Conservation (phyloP, 2,329 filamentous ascomycete genomes). For the Cordyceps tenuipes region DNA sequence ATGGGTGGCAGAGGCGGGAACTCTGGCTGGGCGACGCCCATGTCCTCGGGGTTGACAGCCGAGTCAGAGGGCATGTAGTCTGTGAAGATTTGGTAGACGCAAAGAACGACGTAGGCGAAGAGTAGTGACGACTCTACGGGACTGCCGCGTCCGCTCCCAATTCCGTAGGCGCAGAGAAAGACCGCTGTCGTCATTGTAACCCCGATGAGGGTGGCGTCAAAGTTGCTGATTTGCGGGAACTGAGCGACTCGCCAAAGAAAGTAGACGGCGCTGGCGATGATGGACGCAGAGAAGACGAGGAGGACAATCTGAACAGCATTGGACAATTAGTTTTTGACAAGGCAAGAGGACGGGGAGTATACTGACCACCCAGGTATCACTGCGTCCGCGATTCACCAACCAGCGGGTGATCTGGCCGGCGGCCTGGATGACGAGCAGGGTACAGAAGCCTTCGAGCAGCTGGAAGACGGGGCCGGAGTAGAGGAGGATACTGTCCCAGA, state of each 20-base stretch:
- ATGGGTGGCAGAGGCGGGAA: conserved; percentile 95
- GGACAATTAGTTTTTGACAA: conserved; percentile 12
- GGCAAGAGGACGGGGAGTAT: background rate
- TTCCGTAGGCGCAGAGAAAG: conserved; percentile 88
- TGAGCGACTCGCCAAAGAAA: conserved; percentile 93
- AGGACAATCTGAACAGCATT: conserved; percentile 62
- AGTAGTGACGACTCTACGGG: conserved; percentile 90
- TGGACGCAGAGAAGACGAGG: conserved; percentile 76
- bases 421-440: conserved; percentile 87
- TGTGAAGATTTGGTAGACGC: conserved; percentile 98
- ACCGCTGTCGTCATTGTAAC: conserved; percentile 87
- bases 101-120: conserved; percentile 96
- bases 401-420: conserved; percentile 90
- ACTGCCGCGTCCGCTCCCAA: conserved; percentile 87
- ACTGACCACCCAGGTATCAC: conserved; percentile 91
- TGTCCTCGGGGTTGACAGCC: conserved; percentile 42
- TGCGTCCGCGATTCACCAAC: conserved; percentile 86
- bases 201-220: conserved; percentile 87
- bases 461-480: conserved; percentile 95
- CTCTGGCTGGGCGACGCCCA: conserved; percentile 59
- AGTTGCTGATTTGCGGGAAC: conserved; percentile 86
- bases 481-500: conserved; percentile 79
- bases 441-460: conserved; percentile 92
- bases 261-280: conserved; percentile 90
- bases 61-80: conserved; percentile 84